A percentile compares a stretch with the other conserved stretches of the same genome.
Evolutionary conservation across 140 eudicot genomes (phyloP).

Genomic region (Senecio squalidus): DNA sequence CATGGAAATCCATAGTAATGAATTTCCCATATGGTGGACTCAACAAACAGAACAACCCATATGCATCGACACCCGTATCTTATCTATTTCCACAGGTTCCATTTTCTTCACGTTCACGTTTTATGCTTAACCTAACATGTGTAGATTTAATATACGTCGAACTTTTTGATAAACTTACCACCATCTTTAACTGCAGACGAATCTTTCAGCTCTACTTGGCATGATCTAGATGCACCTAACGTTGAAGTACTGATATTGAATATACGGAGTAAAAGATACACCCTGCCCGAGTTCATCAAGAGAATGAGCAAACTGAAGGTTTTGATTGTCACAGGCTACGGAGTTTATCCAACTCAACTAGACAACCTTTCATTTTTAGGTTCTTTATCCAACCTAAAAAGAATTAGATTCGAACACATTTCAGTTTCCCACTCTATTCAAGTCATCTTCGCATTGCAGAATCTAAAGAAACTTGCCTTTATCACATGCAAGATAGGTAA

Average conservation of each 20-base stretch:
- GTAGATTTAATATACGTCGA: background rate
- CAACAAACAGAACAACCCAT: constrained; percentile 13
- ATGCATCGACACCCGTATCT: constrained; percentile 21
- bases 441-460: background rate
- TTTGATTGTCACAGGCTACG: constrained; percentile 8
- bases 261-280: background rate
- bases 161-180: background rate
- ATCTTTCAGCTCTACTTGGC: constrained; percentile 4
- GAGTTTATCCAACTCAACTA: constrained; percentile 6
- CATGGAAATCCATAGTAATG: constrained; percentile 18
- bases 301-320: constrained; percentile 14
- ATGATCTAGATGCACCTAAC: constrained; percentile 1
- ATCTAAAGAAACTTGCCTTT: background rate
- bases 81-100: constrained; percentile 41
- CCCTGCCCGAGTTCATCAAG: constrained; percentile 5
- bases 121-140: background rate
- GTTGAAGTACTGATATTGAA: constrained; percentile 1
- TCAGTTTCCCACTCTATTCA: background rate
- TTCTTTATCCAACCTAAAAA: background rate
- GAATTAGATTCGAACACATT: constrained; percentile 6
- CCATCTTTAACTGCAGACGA: constrained; percentile 3
- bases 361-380: background rate
- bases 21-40: constrained; percentile 23
- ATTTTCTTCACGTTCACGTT: background rate
- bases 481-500: background rate